Percentiles rank a stretch among this genome's conserved stretches.
Evolutionary conservation across 129 eudicot species (phyloP).

Genomic region (Centaurea solstitialis): DNA sequence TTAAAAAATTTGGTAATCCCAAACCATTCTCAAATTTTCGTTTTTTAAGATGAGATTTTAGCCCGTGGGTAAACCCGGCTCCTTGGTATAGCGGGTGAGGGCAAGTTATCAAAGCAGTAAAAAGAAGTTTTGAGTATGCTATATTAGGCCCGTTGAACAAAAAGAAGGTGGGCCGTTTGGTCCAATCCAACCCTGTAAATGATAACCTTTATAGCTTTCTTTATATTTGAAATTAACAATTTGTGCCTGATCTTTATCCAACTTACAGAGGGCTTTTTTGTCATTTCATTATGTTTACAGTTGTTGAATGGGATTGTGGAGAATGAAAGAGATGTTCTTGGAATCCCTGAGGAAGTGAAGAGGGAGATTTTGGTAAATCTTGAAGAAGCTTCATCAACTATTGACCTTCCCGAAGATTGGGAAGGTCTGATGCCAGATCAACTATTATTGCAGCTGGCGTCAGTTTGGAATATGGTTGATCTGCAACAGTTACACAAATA

Average conservation of each 20-base stretch:
- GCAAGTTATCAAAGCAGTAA: not conserved
- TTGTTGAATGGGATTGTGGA: constrained; percentile 56
- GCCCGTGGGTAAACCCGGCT: not conserved
- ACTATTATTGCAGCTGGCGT: constrained; percentile 69
- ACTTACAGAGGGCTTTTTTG: not conserved
- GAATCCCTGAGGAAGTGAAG: constrained; percentile 60
- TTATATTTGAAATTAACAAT: not conserved
- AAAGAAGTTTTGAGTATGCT: not conserved
- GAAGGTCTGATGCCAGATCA: constrained; percentile 82
- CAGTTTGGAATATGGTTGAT: constrained; percentile 73
- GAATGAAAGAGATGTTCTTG: constrained; percentile 61
- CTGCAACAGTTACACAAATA: constrained; percentile 56
- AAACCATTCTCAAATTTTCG: not conserved
- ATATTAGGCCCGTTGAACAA: no score
- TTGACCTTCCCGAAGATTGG: constrained; percentile 81
- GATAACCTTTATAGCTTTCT: no score
- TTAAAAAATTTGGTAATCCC: no score
- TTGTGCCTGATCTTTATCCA: not conserved
- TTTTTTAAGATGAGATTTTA: not conserved
- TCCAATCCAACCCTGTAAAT: not conserved
- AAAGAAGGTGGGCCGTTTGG: not conserved
- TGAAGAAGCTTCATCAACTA: constrained; percentile 59
- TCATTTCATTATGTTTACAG: constrained; percentile 42
- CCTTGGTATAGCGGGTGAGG: not conserved
- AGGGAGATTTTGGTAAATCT: constrained; percentile 67